Conservation (phyloP, 257 asterid genomes). For the Petrea volubilis region DNA sequence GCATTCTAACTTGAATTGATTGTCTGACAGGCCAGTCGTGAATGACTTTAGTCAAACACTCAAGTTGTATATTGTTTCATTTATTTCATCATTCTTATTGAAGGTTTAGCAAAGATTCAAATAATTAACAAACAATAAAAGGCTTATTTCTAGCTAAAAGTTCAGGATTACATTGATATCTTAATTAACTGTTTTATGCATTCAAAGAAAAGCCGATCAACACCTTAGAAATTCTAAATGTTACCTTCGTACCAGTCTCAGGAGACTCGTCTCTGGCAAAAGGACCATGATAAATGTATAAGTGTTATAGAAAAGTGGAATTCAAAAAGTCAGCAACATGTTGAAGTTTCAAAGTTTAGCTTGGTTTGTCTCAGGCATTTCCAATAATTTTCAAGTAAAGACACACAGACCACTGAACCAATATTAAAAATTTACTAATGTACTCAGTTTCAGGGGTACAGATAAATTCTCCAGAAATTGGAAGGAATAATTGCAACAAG, state of each 20-base stretch:
- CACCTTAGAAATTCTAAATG: neutral
- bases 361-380: neutral
- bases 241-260: neutral
- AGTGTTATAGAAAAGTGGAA: neutral
- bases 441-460: neutral
- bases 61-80: neutral
- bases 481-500: neutral
- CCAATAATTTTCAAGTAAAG: neutral
- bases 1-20: constrained; percentile 3
- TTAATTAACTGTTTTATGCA: neutral
- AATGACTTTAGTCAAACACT: neutral
- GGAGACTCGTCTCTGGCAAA: constrained; percentile 2
- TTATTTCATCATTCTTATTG: neutral
- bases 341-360: neutral
- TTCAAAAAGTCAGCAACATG: neutral
- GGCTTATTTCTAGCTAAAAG: constrained; percentile 8
- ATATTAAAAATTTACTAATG: neutral
- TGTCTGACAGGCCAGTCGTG: neutral
- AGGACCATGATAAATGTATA: constrained; percentile 6
- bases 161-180: neutral
- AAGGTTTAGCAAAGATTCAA: constrained; percentile 4
- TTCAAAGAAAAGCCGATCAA: constrained; percentile 1
- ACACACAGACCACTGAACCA: neutral
- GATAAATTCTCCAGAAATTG: no score
- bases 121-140: neutral